phyloP scores from a whole-genome alignment of 108 stramenopile genomes.

The Cyclostephanos invisitatus region DNA sequence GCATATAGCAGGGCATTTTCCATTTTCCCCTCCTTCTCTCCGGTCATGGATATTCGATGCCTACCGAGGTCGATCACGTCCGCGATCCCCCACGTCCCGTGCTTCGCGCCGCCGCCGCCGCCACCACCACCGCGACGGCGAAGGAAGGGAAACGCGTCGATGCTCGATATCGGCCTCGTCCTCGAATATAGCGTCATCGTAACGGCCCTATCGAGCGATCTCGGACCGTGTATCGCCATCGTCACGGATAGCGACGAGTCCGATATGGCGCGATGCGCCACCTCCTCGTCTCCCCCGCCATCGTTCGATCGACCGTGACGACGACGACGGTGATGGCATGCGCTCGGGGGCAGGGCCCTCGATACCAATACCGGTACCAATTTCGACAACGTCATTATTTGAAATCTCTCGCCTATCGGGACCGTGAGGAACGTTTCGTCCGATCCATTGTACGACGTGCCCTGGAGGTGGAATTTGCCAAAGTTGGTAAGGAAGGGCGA shows the following conservation, averaged over 20 bases:
- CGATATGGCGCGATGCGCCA: conserved; percentile 60
- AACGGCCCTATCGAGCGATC: conserved; percentile 23
- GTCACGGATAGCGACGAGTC: conserved; percentile 68
- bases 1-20: conserved; percentile 77
- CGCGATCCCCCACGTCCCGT: conserved; percentile 59
- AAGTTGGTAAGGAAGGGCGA: conserved; percentile 33
- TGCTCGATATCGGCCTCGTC: conserved; percentile 54
- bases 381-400: conserved; percentile 66
- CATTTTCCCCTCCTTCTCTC: conserved; percentile 57
- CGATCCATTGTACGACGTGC: conserved; percentile 49
- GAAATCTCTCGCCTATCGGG: conserved; percentile 86
- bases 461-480: conserved; percentile 62
- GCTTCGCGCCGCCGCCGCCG: conserved; percentile 5
- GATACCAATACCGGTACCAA: conserved; percentile 77
- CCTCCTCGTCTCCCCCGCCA: conserved; percentile 28
- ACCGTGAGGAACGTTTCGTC: conserved; percentile 59
- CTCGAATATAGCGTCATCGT: conserved; percentile 60
- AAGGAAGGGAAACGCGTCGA: conserved; percentile 47
- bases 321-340: conserved; percentile 18
- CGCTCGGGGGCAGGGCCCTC: conserved; percentile 54
- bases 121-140: not conserved
- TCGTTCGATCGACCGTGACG: too few relatives aligned
- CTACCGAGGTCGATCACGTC: conserved; percentile 74
- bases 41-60: conserved; percentile 51
- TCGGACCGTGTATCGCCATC: conserved; percentile 61